Evolutionary conservation across 306 rosid genomes (phyloP), one percentile per base, ranked within the genome.

Genomic region (cucumber (Cucumis sativus)): DNA sequence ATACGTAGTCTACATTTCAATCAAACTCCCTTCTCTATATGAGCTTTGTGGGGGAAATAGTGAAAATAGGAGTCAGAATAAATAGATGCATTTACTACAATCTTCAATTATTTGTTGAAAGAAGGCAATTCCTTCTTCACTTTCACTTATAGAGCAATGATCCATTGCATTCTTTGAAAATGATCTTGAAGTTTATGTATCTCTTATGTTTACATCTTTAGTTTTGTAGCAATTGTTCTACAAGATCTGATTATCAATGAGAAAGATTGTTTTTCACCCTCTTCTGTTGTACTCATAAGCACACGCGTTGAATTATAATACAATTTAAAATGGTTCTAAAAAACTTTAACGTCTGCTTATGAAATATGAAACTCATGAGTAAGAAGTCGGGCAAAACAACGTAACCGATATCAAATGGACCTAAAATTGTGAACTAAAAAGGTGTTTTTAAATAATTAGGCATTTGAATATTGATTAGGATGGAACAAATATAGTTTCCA

Each of bases 61-160:
- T 61, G 7, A 61, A 61, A 18, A 65, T 18, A 39, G 72, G 49
- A 43, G 17, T 69, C 39, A n/a, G 75, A 69, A 69, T 69, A 47
- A 69, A 45, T 21, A 45, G 39, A 51, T 72, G 61, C 28, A 51
- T 72, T 72, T 45, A 56, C 75, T 45, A 56, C 75, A 70, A 10
- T 45, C 59, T 47, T 70, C 59, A 47, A 45, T 20, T 68, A 25
- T 28, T 51, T 71, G 76, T 25, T 20, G 6, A 25, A 49, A 47
- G 41, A 71, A 49, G 76, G 76, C 17, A 12, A 47, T 72, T 72
- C 76, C 58, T 71, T 71, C 76, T 47, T 49, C 41, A 49, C 7
- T 21, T 0, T 71, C 60, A 47, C 13, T 37, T 71, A 71, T 25
- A 71, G 41, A 45, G 76, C 23, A 21, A 40, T 71, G 41, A 25